A percentile compares a stretch with the other conserved stretches of the same genome.
Conservation (phyloP, 306 rosid genomes). For the Begonia loranthoides region DNA sequence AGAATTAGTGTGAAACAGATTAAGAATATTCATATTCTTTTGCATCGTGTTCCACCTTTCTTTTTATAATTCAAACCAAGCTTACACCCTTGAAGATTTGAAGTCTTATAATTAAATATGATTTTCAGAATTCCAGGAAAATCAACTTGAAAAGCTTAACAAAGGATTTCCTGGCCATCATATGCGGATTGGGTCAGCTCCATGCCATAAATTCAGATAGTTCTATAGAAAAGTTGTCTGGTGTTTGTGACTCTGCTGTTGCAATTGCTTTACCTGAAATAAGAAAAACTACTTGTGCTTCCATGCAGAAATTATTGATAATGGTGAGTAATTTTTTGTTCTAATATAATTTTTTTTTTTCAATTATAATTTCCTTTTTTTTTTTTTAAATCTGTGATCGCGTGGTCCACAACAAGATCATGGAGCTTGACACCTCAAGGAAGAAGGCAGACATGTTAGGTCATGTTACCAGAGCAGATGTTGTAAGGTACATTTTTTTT, state of each 20-base stretch:
- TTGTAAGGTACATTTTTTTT: conserved; percentile 42
- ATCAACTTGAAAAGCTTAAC: conserved; percentile 49
- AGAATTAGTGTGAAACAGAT: not conserved
- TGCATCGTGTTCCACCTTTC: not conserved
- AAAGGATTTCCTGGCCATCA: conserved; percentile 47
- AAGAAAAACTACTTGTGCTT: conserved; percentile 35
- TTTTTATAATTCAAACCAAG: too few species aligned
- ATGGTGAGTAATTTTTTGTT: conserved; percentile 32
- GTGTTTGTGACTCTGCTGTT: conserved; percentile 21
- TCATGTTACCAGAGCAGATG: conserved; percentile 59
- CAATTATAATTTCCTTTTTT: conserved; percentile 5
- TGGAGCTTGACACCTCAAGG: conserved; percentile 70
- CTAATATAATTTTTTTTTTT: not conserved
- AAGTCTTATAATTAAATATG: conserved; percentile 3
- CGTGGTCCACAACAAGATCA: conserved; percentile 33
- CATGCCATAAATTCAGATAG: conserved; percentile 26
- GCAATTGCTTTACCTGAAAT: conserved; percentile 45
- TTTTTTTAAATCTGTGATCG: conserved; percentile 19
- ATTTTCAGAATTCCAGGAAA: conserved; percentile 67
- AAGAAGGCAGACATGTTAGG: conserved; percentile 55
- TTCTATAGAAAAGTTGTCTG: conserved; percentile 19
- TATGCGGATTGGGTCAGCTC: conserved; percentile 45
- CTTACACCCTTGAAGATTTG: not conserved
- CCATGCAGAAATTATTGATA: conserved; percentile 43
- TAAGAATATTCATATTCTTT: not conserved